These are phyloP conservation scores for Spergularia bocconei DNA, from an alignment of 148 eudicot genomes.

Conservation along the genomic window DNA sequence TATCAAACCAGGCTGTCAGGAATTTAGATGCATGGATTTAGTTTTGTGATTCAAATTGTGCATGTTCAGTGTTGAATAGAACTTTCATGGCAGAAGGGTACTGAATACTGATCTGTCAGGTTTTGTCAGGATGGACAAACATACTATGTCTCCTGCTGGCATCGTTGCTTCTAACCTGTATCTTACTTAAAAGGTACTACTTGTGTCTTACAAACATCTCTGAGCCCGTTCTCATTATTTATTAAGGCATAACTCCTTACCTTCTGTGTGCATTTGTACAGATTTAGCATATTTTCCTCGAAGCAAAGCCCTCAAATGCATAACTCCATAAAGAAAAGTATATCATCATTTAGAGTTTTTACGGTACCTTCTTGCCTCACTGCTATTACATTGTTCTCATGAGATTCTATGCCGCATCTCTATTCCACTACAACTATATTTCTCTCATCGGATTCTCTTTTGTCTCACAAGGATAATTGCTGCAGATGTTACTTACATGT, in stretches of 20 bases:
- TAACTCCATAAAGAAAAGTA: conserved; percentile 43
- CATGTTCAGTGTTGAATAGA: background rate
- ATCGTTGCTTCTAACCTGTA: conserved; percentile 41
- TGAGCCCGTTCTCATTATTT: background rate
- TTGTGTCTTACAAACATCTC: background rate
- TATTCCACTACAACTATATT: conserved; percentile 2
- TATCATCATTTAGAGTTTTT: conserved; percentile 74
- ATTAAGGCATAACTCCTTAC: background rate
- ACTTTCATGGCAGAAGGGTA: conserved; percentile 4
- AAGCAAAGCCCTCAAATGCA: conserved; percentile 24
- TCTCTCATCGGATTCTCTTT: conserved; percentile 24
- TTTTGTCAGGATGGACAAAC: conserved; percentile 66
- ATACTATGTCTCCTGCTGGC: conserved; percentile 34
- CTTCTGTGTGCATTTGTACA: conserved; percentile 31
- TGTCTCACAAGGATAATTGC: conserved; percentile 40
- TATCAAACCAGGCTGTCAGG: background rate
- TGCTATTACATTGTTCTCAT: conserved; percentile 2
- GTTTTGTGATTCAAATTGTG: background rate
- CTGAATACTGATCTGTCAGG: conserved; percentile 36
- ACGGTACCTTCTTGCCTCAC: conserved; percentile 40
- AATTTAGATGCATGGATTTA: background rate
- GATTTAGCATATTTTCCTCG: conserved; percentile 35
- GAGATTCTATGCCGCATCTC: conserved; percentile 4
- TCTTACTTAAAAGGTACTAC: conserved; percentile 46
- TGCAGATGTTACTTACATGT: conserved; percentile 87